Evolutionary conservation across 1,284 basidiomycete genomes (phyloP).

Genomic region (Schizopora paradoxa): DNA sequence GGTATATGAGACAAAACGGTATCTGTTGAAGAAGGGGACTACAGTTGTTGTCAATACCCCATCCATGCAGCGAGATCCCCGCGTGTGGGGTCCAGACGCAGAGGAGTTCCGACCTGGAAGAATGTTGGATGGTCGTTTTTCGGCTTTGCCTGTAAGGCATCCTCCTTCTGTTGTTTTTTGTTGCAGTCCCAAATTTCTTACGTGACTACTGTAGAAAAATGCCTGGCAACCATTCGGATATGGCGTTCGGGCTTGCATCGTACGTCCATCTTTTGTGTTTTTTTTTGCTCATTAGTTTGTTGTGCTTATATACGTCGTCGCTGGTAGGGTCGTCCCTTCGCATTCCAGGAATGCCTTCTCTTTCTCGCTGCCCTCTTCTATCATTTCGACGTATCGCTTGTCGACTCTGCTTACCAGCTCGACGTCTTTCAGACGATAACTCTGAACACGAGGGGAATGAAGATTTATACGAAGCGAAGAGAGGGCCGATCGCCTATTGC

Average conservation of each 20-base stretch:
- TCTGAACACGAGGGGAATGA: conserved; percentile 41
- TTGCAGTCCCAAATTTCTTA: conserved; percentile 7
- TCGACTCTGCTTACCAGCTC: conserved; percentile 39
- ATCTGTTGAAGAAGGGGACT: conserved; percentile 33
- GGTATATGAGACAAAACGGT: conserved; percentile 26
- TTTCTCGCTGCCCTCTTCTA: conserved; percentile 38
- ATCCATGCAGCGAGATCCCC: conserved; percentile 38
- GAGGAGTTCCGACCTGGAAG: conserved; percentile 41
- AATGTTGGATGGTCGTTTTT: conserved; percentile 43
- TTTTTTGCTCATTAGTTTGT: too few relatives aligned
- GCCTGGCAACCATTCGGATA: conserved; percentile 45
- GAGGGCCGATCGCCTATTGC: conserved; percentile 7
- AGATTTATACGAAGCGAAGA: conserved; percentile 24
- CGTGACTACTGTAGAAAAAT: conserved; percentile 33
- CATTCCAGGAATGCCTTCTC: conserved; percentile 43
- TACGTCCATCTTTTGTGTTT: too few relatives aligned
- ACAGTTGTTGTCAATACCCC: conserved; percentile 30
- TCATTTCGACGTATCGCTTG: conserved; percentile 40
- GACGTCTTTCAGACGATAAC: conserved; percentile 42
- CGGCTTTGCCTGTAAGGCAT: conserved; percentile 35
- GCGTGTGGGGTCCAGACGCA: conserved; percentile 46
- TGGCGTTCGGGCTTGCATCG: conserved; percentile 38
- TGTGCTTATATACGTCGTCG: too few relatives aligned
- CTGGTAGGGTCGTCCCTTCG: conserved; percentile 43
- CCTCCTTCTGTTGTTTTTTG: conserved; percentile 4